Base-by-base conservation (phyloP, 1,284 basidiomycete species). In the Mrakiaceae sp. region DNA sequence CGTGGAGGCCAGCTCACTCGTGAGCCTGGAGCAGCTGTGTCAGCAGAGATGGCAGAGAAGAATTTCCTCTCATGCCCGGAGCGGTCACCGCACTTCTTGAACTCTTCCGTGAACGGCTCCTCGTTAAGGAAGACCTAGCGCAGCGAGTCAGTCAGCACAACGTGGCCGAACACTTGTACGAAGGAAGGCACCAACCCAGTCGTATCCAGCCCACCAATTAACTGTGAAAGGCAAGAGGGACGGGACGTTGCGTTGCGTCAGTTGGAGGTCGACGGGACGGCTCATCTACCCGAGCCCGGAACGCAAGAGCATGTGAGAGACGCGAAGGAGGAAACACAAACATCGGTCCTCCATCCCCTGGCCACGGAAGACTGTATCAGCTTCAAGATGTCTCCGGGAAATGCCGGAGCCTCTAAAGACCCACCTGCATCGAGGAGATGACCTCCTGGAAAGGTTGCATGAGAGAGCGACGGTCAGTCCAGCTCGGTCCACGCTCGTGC, bases 91-190 rank as follows among this genome's bases (percentile, higher is more conserved):
- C 69, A 88, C 84, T 78, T 78, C 71, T 88, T 90, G 77, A 93
- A 93, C 42, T 83, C 80, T 3, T 88, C 86, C 3, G 82, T 79
- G 73, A 93, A 94, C 0, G 81, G 80, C 66, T 86, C 80, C 58
- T 94, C 90, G 71, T 93, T 93, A 64, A 94, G 78, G 76, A 94
- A 88, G 50, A 90, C 85, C 71, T 88, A 93, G 46, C 16, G 58
- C 56, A 7, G 16, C 39, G n/a, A 60, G 46, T 39, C 4, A 12
- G 51, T 39, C 3, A 55, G 11, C 43, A 7, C 27, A 43, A 27
- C 3, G 50, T 52, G 3, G 42, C 51, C 56, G 27, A 50, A 47
- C 49, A 51, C 48, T 40, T 11, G 39, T 46, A 42, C 7, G 10
- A 9, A n/a, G 49, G 10, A 10, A 16, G 43, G 12, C 11, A 7